phyloP scores from a whole-genome alignment of 106 monocot species.

The Acanthochlamys bracteata region DNA sequence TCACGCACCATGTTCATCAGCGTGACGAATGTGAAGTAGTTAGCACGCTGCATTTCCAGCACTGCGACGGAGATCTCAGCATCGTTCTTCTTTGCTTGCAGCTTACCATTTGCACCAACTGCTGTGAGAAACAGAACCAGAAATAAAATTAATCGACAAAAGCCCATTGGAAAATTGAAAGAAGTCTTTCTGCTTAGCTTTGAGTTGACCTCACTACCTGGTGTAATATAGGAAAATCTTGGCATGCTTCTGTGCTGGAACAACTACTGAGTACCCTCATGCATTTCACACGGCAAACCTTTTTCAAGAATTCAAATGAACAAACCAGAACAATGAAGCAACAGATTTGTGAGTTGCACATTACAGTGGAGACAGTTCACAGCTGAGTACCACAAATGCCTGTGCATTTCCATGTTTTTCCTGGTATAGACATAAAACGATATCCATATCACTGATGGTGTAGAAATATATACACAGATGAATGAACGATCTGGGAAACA shows the following conservation, averaged over 20 bases:
- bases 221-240: not conserved
- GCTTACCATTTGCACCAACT: not conserved
- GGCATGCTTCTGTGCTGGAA: constrained; percentile 8
- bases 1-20: constrained; percentile 6
- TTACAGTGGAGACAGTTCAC: too few relatives aligned
- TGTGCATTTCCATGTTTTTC: too few relatives aligned
- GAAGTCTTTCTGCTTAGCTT: too few relatives aligned
- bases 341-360: too few relatives aligned
- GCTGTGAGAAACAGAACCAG: not conserved
- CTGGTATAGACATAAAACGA: too few relatives aligned
- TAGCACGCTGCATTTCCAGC: not conserved
- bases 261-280: constrained; percentile 10
- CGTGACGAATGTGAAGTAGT: constrained; percentile 11
- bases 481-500: too few relatives aligned
- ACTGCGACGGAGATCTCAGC: not conserved
- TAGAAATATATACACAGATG: too few relatives aligned
- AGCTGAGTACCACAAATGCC: too few relatives aligned
- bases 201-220: not conserved
- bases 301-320: not conserved
- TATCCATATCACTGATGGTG: too few relatives aligned
- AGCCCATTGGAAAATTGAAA: not conserved
- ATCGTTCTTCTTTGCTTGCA: not conserved
- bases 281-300: not conserved
- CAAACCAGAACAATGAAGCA: too few relatives aligned
- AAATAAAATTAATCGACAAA: not conserved